Conservation (phyloP, 768 basidiomycete species). For the Clavulina sp. region DNA sequence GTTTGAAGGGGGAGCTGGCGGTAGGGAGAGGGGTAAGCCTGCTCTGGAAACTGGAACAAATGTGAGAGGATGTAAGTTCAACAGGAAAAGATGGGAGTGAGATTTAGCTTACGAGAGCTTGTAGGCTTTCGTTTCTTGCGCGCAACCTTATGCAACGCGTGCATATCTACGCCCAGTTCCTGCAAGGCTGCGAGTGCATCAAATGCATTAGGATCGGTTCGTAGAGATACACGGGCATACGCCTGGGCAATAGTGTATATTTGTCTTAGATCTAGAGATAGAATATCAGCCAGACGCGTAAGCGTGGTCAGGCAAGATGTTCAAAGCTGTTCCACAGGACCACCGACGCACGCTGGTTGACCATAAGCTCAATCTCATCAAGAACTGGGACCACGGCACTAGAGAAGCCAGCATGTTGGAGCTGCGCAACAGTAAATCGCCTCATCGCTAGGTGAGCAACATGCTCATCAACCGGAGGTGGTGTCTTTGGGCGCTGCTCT, state of each 20-base stretch:
- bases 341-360: conserved; percentile 2
- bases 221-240: conserved; percentile 6
- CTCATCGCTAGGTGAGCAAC: not conserved
- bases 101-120: not conserved
- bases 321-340: not conserved
- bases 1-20: not conserved
- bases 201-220: conserved; percentile 5
- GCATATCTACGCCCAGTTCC: conserved; percentile 5
- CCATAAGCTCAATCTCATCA: conserved; percentile 5
- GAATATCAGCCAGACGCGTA: not conserved
- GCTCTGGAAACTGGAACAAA: not conserved
- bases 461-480: not conserved
- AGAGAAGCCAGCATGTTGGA: conserved; percentile 6
- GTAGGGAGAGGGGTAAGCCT: not conserved
- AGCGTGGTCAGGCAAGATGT: not conserved
- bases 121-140: conserved; percentile 4
- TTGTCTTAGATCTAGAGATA: conserved; percentile 2
- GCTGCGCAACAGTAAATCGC: conserved; percentile 3
- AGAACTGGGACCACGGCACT: conserved; percentile 1
- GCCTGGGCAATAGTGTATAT: conserved; percentile 7
- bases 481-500: not conserved
- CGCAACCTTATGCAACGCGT: not conserved
- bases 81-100: not conserved
- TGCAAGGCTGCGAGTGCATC: conserved; percentile 7
- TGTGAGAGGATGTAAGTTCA: not conserved